Evolutionary conservation across 257 asterid species (phyloP), one percentile per base, ranked within the genome.

Genomic region (Nicotiana paniculata): DNA sequence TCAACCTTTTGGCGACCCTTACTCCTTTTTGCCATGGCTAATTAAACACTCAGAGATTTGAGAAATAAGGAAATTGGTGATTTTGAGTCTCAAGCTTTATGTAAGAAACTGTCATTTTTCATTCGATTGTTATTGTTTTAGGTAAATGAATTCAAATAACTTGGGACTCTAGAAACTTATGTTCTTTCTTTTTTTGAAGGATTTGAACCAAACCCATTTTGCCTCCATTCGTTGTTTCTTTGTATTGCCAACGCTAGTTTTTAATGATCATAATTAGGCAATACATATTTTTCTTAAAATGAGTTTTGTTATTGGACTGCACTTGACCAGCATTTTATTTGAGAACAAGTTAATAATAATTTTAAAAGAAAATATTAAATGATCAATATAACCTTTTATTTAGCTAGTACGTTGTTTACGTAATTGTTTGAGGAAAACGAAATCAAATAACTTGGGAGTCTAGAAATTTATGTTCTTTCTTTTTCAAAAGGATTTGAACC

Each of bases 1-100:
- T 80, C 88, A 9, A 92, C 79, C 86, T 87, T 93, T 80, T 90
- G 92, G 2, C 97, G 90, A 21, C 96, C 97, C 61, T 30, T 84
- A 84, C 86, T 86, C 26, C 32, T 77, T 80, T 35, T 83, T 67
- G 86, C 13, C 86, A 78, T 83, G 59, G 46, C 68, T 35, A 77
- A 75, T 10, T 13, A 18, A 69, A 18, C 55, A 9, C 57, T 37
- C 32, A 28, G 39, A n/a, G 10, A 69, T n/a, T n/a, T 39, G 33
- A 6, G 1, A 69, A 37, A 43, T 37, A 39, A 11, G 5, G 77
- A 43, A 43, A 43, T 43, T 21, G 58, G 58, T 43, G 77, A 48
- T 74, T 24, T 24, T 74, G 9, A 10, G 5, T 72, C 59, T 72
- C 3, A 24, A 72, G 21, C 59, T 70, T 70, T 70, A 70, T 21